phyloP scores from a whole-genome alignment of 129 eudicot species.

The Cynara cardunculus region DNA sequence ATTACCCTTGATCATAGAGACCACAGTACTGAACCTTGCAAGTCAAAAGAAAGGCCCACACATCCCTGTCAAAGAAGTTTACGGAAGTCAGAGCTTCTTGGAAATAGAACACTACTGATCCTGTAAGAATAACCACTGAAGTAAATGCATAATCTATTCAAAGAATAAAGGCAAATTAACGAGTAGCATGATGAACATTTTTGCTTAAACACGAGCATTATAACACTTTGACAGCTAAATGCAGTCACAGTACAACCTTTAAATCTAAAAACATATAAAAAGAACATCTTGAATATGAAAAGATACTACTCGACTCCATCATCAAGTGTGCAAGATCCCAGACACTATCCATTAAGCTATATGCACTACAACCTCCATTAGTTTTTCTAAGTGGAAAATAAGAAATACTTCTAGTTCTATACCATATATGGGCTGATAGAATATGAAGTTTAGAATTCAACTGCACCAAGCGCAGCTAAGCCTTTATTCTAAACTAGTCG shows the following conservation, averaged over 20 bases:
- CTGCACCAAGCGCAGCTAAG: not conserved
- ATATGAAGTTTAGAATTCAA: not conserved
- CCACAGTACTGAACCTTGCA: slow-evolving; percentile 91
- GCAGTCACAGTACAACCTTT: not conserved
- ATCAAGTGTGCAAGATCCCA: not conserved
- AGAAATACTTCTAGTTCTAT: no score
- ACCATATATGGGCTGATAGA: no score
- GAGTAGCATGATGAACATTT: not conserved
- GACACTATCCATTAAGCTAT: not conserved
- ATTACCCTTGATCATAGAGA: slow-evolving; percentile 96
- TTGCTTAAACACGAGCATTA: not conserved
- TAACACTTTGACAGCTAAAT: not conserved
- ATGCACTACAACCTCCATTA: not conserved
- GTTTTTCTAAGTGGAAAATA: not conserved
- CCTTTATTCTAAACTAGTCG: no score
- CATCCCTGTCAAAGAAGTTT: slow-evolving; percentile 59
- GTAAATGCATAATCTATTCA: not conserved
- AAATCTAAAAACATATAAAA: not conserved
- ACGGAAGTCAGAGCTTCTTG: slow-evolving; percentile 10
- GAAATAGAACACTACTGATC: not conserved
- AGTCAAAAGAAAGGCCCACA: slow-evolving; percentile 86
- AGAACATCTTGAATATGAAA: not conserved
- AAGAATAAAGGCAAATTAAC: not conserved
- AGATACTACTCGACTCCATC: not conserved
- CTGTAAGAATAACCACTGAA: not conserved